phyloP scores from a whole-genome alignment of 2,329 filamentous ascomycete species.

The Leptographium lundbergii region DNA sequence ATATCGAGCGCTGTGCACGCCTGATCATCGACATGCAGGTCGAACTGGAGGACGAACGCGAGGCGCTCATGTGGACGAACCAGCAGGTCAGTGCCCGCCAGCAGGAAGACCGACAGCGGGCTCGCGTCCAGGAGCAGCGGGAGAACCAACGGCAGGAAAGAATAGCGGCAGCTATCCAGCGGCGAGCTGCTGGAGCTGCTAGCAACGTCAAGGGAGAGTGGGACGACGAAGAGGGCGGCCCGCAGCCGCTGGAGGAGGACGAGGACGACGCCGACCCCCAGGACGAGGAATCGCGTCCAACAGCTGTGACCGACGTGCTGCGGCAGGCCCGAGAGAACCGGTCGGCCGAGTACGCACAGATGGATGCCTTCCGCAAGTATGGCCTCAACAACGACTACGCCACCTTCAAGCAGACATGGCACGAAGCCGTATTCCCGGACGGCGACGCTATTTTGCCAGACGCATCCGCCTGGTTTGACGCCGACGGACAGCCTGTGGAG shows the following conservation, averaged over 20 bases:
- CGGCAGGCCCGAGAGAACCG: conserved; percentile 24
- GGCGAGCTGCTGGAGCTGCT: conserved; percentile 7
- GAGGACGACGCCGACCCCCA: conserved; percentile 11
- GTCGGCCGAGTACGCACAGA: conserved; percentile 27
- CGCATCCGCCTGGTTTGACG: conserved; percentile 40
- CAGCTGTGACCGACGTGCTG: conserved; percentile 22
- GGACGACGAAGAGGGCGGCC: background rate
- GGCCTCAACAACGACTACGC: conserved; percentile 45
- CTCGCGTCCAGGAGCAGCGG: background rate
- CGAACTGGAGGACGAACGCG: conserved; percentile 35
- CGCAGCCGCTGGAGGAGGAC: conserved; percentile 10
- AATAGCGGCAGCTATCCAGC: background rate
- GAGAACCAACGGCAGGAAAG: background rate
- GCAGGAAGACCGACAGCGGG: conserved; percentile 9
- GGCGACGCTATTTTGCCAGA: conserved; percentile 39
- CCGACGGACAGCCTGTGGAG: conserved; percentile 26
- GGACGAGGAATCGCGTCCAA: conserved; percentile 4
- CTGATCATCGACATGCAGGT: conserved; percentile 35
- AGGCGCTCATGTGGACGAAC: conserved; percentile 24
- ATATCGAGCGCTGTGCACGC: conserved; percentile 34
- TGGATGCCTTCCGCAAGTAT: conserved; percentile 35
- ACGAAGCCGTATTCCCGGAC: conserved; percentile 36
- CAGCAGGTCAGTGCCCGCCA: conserved; percentile 15
- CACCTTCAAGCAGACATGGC: conserved; percentile 45
- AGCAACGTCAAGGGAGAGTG: conserved; percentile 7